Base-by-base conservation (phyloP, 306 rosid genomes). In the Luffa aegyptiaca region DNA sequence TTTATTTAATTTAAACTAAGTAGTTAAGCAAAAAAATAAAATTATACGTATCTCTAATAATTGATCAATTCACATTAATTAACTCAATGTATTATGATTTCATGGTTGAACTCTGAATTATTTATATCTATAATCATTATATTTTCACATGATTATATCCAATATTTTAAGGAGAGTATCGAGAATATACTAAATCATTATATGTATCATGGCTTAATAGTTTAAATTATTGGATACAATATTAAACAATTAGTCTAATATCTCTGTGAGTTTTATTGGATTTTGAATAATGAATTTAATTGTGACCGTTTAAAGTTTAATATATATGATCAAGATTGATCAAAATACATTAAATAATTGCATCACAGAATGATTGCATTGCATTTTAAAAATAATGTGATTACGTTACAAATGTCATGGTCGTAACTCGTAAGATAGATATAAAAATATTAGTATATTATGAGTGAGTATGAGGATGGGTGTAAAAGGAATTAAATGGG, bases 401-500 rank as follows among this genome's bases (percentile, higher is more conserved):
- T 13, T 31, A 48, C 42, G 56, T 72, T 45, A 48, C 11, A 21
- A 48, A 48, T 72, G 77, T 26, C 58, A 72, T 72, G 42, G 59
- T 2, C 77, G 41, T 72, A 44, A 11, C 39, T 70, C 0, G 10
- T 21, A 70, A 70, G 76, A 44, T 44, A 45, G 11, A n/a, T 69
- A 69, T 69, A 69, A 0, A 71, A 5, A 46, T 21, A 45, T 46
- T 5, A 9, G 36, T 11, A 44, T 45, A 72, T 13, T 5, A 45
- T 10, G 31, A 26, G 0, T 26, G 31, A 26, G 31, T 26, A 26
- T 26, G 21, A 21, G 37, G 6, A 71, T 71, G 77, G 77, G 77
- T 46, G 26, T 73, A 73, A 26, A 26, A 73, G 59, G 61, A 49
- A 73, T 73, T 73, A 73, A 73, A 73, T 73, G 78, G 61, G 16